Percentiles rank a stretch among this genome's conserved stretches.
Evolutionary conservation across 305 asterid species (phyloP).

Genomic region (Ruellia speciosa): DNA sequence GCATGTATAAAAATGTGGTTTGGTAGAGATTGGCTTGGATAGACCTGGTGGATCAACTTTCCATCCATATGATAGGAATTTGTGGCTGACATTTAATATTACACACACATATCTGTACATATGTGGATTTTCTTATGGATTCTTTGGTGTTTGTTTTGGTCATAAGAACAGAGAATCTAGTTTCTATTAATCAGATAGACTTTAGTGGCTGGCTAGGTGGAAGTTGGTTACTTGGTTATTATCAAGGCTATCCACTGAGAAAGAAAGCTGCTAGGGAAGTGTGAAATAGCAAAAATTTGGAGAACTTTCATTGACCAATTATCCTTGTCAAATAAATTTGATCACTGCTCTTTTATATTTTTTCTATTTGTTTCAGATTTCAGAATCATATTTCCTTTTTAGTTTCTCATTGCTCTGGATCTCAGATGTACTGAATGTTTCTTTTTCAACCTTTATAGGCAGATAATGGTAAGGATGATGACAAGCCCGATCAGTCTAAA

Average conservation of each 20-base stretch:
- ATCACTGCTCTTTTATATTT: too few relatives aligned
- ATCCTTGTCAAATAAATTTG: too few relatives aligned
- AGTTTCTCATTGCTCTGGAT: constrained; percentile 1
- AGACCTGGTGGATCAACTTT: not conserved
- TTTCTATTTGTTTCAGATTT: not conserved
- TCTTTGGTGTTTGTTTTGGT: not conserved
- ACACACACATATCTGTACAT: too few relatives aligned
- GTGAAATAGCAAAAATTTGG: too few relatives aligned
- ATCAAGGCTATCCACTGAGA: too few relatives aligned
- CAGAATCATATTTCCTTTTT: too few relatives aligned
- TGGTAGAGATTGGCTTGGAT: too few relatives aligned
- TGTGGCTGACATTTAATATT: not conserved
- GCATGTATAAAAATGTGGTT: too few relatives aligned
- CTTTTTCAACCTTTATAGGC: constrained; percentile 26
- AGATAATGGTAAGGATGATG: constrained; percentile 37
- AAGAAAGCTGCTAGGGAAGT: too few relatives aligned
- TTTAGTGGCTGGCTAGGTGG: not conserved
- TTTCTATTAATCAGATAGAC: not conserved
- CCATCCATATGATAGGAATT: not conserved
- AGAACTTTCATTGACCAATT: too few relatives aligned
- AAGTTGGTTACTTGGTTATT: too few relatives aligned
- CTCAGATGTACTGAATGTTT: constrained; percentile 12
- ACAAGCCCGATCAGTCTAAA: constrained; percentile 28
- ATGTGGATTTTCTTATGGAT: not conserved
- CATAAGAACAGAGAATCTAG: not conserved